phyloP scores from a whole-genome alignment of 2,329 filamentous ascomycete species.

The Rhynchosporium agropyri region DNA sequence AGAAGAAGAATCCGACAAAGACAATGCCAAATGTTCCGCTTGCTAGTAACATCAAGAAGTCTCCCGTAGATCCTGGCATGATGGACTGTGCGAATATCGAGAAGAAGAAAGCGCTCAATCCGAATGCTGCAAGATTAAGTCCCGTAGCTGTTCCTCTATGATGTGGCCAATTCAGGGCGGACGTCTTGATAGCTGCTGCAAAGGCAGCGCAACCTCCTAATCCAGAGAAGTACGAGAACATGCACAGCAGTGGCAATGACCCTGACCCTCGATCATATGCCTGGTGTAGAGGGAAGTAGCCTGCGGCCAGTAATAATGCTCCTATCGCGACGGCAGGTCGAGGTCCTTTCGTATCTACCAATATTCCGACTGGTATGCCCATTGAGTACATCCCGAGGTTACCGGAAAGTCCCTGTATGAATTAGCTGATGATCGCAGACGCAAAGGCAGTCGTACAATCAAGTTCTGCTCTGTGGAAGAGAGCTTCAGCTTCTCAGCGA shows the following conservation, averaged over 20 bases:
- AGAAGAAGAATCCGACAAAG: slow-evolving; percentile 79
- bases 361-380: slow-evolving; percentile 85
- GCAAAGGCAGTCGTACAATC: slow-evolving; percentile 60
- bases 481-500: slow-evolving; percentile 81
- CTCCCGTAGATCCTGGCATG: slow-evolving; percentile 81
- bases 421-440: slow-evolving; percentile 38
- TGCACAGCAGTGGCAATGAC: slow-evolving; percentile 66
- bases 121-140: slow-evolving; percentile 90
- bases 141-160: slow-evolving; percentile 93
- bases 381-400: slow-evolving; percentile 93
- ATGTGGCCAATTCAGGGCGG: slow-evolving; percentile 87
- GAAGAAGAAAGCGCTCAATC: slow-evolving; percentile 95
- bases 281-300: slow-evolving; percentile 83
- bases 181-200: slow-evolving; percentile 80
- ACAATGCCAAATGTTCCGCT: slow-evolving; percentile 77
- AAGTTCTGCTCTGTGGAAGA: slow-evolving; percentile 93
- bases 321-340: slow-evolving; percentile 77
- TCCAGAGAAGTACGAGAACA: slow-evolving; percentile 85
- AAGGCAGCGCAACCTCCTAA: slow-evolving; percentile 92
- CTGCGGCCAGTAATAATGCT: slow-evolving; percentile 69
- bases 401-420: slow-evolving; percentile 63
- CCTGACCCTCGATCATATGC: slow-evolving; percentile 72
- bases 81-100: slow-evolving; percentile 75
- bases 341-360: slow-evolving; percentile 82
- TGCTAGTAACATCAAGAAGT: slow-evolving; percentile 79